phyloP scores from a whole-genome alignment of 2,329 filamentous ascomycete genomes.

The Decorospora gaudefroyi region DNA sequence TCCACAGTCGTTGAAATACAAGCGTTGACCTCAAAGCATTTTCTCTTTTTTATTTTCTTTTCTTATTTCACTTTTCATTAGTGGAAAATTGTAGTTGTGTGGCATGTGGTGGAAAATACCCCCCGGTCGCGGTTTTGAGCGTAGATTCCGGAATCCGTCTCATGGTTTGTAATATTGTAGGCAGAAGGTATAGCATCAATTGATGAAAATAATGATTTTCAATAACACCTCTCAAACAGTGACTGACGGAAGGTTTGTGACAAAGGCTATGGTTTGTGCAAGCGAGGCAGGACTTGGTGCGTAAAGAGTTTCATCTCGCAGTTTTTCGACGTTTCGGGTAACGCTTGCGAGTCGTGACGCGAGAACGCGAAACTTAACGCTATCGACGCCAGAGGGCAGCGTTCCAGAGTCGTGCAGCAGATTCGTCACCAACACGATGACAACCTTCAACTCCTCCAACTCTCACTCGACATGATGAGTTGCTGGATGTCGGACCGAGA shows the following conservation, averaged over 20 bases:
- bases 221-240: too few relatives aligned
- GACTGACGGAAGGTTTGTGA: background rate
- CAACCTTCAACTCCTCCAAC: background rate
- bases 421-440: too few relatives aligned
- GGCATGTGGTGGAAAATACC: conserved; percentile 17
- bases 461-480: too few relatives aligned
- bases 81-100: conserved; percentile 1
- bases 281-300: background rate
- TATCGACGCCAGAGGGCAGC: background rate
- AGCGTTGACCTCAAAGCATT: conserved; percentile 39
- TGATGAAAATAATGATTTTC: conserved; percentile 15
- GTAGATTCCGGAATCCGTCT: conserved; percentile 20
- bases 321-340: conserved; percentile 14
- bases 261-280: background rate
- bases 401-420: background rate
- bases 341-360: background rate
- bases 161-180: conserved; percentile 13
- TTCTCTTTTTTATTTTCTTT: conserved; percentile 20
- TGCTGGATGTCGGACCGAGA: conserved; percentile 18
- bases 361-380: background rate
- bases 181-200: conserved; percentile 24
- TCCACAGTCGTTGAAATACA: conserved; percentile 45
- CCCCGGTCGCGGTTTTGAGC: conserved; percentile 7
- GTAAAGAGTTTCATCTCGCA: conserved; percentile 18
- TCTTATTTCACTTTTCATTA: conserved; percentile 3